These are phyloP conservation scores for Huntiella moniliformis DNA, from an alignment of 2,329 filamentous ascomycete genomes.

Conservation along the genomic window DNA sequence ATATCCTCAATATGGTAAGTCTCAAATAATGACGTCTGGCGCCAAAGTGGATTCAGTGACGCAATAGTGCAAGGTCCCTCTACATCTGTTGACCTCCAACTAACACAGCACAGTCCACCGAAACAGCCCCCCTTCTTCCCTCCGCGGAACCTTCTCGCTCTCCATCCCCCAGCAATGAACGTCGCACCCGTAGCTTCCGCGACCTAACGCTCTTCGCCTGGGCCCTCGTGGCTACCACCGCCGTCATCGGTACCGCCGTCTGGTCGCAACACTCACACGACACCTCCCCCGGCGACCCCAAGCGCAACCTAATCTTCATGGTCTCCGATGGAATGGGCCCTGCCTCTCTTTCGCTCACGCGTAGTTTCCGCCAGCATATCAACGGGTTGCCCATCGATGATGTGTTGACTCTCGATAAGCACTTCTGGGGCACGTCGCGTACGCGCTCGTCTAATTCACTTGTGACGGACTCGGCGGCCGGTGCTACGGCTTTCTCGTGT, in stretches of 20 bases:
- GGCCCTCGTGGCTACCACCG: slow-evolving; percentile 63
- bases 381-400: slow-evolving; percentile 56
- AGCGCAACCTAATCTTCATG: slow-evolving; percentile 96
- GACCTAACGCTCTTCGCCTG: slow-evolving; percentile 64
- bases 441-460: slow-evolving; percentile 70
- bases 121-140: slow-evolving; percentile 18
- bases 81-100: not conserved
- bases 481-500: slow-evolving; percentile 90
- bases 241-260: slow-evolving; percentile 65
- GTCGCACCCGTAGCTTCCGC: slow-evolving; percentile 30
- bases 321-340: slow-evolving; percentile 98
- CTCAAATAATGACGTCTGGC: not conserved
- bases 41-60: not conserved
- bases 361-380: slow-evolving; percentile 66
- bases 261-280: slow-evolving; percentile 44
- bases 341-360: slow-evolving; percentile 68
- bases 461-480: slow-evolving; percentile 91
- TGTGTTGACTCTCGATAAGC: slow-evolving; percentile 62
- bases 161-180: slow-evolving; percentile 14
- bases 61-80: slow-evolving; percentile 2
- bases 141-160: slow-evolving; percentile 17
- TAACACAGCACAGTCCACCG: slow-evolving; percentile 1
- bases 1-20: slow-evolving; percentile 9
- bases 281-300: slow-evolving; percentile 29
- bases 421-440: slow-evolving; percentile 77